Evolutionary conservation across 164 flowering plant species (phyloP).

Genomic region (Hamamelis virginiana): DNA sequence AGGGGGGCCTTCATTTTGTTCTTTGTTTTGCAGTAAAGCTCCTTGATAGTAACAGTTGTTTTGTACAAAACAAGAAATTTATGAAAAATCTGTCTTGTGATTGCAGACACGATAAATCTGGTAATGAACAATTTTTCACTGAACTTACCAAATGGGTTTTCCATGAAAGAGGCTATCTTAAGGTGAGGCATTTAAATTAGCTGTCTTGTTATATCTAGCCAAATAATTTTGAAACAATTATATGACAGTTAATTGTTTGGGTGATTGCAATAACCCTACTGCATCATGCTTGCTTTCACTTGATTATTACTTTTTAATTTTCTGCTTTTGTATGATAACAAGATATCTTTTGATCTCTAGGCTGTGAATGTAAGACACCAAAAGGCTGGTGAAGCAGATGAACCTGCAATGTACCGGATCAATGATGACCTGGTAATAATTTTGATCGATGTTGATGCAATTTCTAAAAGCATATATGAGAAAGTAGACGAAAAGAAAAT

Average conservation of each 20-base stretch:
- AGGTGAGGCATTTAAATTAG: conserved; percentile 47
- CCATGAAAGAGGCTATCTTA: conserved; percentile 97
- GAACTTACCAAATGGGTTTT: conserved; percentile 99
- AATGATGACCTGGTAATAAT: conserved; percentile 80
- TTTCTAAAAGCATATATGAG: not conserved
- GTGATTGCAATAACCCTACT: not conserved
- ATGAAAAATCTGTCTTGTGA: conserved; percentile 8
- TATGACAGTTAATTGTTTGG: not conserved
- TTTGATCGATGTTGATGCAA: not conserved
- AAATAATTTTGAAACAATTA: not conserved
- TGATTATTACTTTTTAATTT: not conserved
- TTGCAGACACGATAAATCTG: conserved; percentile 81
- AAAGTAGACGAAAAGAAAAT: not conserved
- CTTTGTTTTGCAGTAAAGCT: not conserved
- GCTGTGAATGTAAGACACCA: conserved; percentile 80
- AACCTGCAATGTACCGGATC: conserved; percentile 89
- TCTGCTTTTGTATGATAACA: not conserved
- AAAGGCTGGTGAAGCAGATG: conserved; percentile 82
- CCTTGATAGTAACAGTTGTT: not conserved
- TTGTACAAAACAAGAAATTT: too few species aligned
- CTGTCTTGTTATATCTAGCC: not conserved
- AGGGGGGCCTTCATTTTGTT: not conserved
- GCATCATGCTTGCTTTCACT: not conserved
- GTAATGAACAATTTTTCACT: conserved; percentile 88
- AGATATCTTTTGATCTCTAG: conserved; percentile 26